A percentile compares a stretch with the other conserved stretches of the same genome.
Evolutionary conservation across 2,329 filamentous ascomycete genomes (phyloP).

Genomic region (Aspergillus fijiensis): DNA sequence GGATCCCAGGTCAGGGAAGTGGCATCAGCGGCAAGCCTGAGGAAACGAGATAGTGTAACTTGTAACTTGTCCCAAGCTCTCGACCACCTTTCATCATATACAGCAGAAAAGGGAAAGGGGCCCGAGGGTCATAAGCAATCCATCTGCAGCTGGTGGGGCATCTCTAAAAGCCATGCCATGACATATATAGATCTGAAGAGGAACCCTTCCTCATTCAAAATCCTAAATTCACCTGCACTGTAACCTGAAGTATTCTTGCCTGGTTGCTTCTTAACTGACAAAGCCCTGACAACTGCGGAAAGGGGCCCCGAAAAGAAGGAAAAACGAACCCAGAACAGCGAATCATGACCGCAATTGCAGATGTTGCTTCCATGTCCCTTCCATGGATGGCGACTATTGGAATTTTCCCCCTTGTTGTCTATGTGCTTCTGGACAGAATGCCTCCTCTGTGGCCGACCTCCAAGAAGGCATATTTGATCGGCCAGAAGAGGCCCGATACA

Average conservation of each 20-base stretch:
- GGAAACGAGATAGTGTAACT: constrained; percentile 4
- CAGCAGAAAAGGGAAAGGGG: neutral
- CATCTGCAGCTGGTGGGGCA: neutral
- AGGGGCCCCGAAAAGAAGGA: neutral
- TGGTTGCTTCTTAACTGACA: neutral
- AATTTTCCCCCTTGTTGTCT: constrained; percentile 7
- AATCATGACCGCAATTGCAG: constrained; percentile 6
- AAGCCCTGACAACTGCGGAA: neutral
- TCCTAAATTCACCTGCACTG: neutral
- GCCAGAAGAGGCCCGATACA: constrained; percentile 15
- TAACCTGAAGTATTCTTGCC: neutral
- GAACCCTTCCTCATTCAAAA: neutral
- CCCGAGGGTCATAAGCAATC: neutral
- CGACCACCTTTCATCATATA: neutral
- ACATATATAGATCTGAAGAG: constrained; percentile 2
- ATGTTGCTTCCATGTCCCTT: constrained; percentile 9
- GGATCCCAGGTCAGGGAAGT: neutral
- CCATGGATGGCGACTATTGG: constrained; percentile 8
- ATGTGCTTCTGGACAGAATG: constrained; percentile 13
- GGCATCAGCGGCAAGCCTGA: neutral
- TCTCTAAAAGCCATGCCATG: neutral
- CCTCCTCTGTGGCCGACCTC: constrained; percentile 15
- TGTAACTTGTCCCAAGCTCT: constrained; percentile 3
- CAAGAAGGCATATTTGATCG: constrained; percentile 18
- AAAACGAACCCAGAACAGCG: neutral